Evolutionary conservation across 176 grass and related monocot species (phyloP).

Genomic region (Raddia distichophylla): DNA sequence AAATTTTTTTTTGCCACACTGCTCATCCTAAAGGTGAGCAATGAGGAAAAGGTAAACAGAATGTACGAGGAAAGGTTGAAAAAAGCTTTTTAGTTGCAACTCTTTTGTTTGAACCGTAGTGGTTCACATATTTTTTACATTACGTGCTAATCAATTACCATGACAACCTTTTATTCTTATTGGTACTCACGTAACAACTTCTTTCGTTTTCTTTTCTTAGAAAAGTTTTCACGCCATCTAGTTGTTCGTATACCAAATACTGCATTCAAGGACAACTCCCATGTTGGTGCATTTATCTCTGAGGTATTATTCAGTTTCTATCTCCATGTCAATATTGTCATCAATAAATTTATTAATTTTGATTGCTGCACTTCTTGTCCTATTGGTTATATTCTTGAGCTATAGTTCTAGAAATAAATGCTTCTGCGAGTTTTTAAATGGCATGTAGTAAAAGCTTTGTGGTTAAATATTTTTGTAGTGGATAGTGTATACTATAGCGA

Average conservation of each 20-base stretch:
- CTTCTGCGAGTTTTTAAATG: conserved; percentile 10
- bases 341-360: conserved; percentile 32
- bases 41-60: background rate
- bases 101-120: background rate
- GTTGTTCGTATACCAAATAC: conserved; percentile 77
- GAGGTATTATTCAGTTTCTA: conserved; percentile 63
- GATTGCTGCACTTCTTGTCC: background rate
- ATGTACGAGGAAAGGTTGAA: background rate
- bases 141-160: background rate
- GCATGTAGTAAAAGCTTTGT: background rate
- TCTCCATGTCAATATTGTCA: conserved; percentile 6
- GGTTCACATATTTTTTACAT: background rate
- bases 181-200: conserved; percentile 31
- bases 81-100: background rate
- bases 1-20: background rate
- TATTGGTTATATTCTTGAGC: background rate
- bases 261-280: conserved; percentile 96
- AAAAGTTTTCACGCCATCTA: conserved; percentile 95
- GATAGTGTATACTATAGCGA: background rate
- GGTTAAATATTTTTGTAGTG: background rate
- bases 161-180: conserved; percentile 28
- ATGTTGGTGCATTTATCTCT: conserved; percentile 88
- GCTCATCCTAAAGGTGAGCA: conserved; percentile 17
- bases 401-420: background rate
- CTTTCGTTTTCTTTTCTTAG: conserved; percentile 53